A percentile compares a stretch with the other conserved stretches of the same genome.
Conservation (phyloP, 1,284 basidiomycete species). For the Farysia itapuensis region DNA sequence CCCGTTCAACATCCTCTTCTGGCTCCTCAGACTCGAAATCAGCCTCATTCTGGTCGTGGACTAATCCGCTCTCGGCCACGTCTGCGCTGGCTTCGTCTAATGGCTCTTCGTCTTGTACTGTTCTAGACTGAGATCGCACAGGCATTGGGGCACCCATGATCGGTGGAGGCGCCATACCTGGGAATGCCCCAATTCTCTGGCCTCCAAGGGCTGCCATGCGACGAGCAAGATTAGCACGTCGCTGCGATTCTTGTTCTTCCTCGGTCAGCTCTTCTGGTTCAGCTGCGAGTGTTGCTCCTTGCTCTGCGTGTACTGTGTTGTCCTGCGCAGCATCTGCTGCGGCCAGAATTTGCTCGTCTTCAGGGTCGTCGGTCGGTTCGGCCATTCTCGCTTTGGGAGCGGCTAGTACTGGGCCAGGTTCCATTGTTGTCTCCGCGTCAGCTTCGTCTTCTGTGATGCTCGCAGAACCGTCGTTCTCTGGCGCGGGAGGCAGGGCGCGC, state of each 20-base stretch:
- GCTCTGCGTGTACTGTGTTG: conserved; percentile 1
- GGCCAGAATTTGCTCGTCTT: conserved; percentile 36
- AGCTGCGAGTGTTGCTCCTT: too few species aligned
- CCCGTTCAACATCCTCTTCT: too few species aligned
- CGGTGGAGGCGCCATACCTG: conserved; percentile 68
- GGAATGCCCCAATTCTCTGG: conserved; percentile 45
- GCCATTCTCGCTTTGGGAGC: conserved; percentile 41
- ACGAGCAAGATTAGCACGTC: conserved; percentile 47
- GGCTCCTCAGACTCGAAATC: too few species aligned
- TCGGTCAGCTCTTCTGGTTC: conserved; percentile 37
- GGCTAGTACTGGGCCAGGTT: conserved; percentile 25
- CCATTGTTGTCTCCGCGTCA: conserved; percentile 1
- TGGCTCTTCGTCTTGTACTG: too few species aligned
- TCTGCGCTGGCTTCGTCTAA: too few species aligned
- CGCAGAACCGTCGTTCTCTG: conserved; percentile 2
- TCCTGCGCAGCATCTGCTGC: conserved; percentile 13
- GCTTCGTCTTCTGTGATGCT: background rate
- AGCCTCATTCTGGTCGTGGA: too few species aligned
- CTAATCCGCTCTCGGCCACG: too few species aligned
- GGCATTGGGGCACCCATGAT: conserved; percentile 61
- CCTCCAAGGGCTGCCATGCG: conserved; percentile 57
- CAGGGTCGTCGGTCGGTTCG: conserved; percentile 35
- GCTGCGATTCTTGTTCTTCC: conserved; percentile 46
- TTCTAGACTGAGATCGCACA: too few species aligned
- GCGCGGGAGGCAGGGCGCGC: conserved; percentile 3